These are phyloP conservation scores for Penicillium sp. DNA, from an alignment of 2,329 filamentous ascomycete genomes.

Conservation along the genomic window DNA sequence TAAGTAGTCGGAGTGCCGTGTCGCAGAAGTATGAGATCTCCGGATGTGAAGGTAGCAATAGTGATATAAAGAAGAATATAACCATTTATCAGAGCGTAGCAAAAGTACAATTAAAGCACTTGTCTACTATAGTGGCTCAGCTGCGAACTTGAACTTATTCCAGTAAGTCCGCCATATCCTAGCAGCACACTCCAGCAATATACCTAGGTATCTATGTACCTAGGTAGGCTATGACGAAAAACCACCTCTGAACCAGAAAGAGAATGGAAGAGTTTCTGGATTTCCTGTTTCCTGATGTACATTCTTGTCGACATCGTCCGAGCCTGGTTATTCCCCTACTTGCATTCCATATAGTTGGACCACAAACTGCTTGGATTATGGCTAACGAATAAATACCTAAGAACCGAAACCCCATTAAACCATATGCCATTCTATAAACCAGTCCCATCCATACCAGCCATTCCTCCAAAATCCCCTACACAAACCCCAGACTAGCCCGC, in stretches of 20 bases:
- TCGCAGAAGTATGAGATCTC: background rate
- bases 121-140: background rate
- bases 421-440: too few species aligned
- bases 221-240: conserved; percentile 8
- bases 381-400: background rate
- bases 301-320: conserved; percentile 14
- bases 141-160: background rate
- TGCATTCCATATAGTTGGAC: background rate
- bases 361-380: background rate
- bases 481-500: background rate
- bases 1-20: background rate
- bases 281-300: conserved; percentile 8
- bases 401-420: background rate
- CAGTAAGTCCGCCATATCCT: background rate
- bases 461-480: too few species aligned
- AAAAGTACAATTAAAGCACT: too few species aligned
- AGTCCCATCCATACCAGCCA: background rate
- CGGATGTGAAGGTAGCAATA: background rate
- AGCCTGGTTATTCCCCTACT: background rate
- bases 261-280: conserved; percentile 4
- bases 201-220: too few species aligned
- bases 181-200: background rate
- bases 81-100: background rate
- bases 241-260: conserved; percentile 5
- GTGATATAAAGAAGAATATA: background rate